Evolutionary conservation across 208 protist genomes (phyloP).

Genomic region (Trypanosoma grayi): DNA sequence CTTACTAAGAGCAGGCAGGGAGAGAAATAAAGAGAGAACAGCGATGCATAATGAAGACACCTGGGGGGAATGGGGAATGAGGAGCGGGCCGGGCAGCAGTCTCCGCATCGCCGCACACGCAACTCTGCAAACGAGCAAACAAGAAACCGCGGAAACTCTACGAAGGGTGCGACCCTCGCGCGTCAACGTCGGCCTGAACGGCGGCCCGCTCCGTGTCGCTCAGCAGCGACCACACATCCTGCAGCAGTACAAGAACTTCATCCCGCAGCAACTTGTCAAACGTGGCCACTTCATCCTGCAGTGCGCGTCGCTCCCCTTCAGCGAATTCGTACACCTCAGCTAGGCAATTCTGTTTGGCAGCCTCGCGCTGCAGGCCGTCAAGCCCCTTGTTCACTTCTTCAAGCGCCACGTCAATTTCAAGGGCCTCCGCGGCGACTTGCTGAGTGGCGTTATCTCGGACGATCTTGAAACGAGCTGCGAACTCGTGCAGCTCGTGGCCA

Average conservation of each 20-base stretch:
- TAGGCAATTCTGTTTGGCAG: background rate
- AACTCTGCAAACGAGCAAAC: too few species aligned
- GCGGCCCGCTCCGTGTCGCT: background rate
- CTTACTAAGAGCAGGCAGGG: background rate
- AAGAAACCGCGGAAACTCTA: too few species aligned
- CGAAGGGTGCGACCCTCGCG: background rate
- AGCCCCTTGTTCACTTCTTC: background rate
- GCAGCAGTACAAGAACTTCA: background rate
- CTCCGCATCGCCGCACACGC: too few species aligned
- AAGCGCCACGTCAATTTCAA: background rate
- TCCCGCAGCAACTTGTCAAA: constrained; percentile 1
- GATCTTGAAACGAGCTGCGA: background rate
- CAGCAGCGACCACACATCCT: constrained; percentile 3
- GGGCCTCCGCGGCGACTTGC: background rate
- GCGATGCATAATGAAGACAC: background rate
- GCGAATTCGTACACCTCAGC: background rate
- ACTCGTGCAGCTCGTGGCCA: background rate
- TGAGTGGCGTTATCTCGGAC: background rate
- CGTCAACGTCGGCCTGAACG: background rate
- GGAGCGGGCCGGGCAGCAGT: background rate
- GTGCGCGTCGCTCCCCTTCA: background rate
- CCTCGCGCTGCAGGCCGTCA: background rate
- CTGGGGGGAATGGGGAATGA: background rate
- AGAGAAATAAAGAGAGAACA: constrained; percentile 10
- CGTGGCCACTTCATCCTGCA: background rate